Conservation (phyloP, 306 rosid species). For the Cucurbita pepo region DNA sequence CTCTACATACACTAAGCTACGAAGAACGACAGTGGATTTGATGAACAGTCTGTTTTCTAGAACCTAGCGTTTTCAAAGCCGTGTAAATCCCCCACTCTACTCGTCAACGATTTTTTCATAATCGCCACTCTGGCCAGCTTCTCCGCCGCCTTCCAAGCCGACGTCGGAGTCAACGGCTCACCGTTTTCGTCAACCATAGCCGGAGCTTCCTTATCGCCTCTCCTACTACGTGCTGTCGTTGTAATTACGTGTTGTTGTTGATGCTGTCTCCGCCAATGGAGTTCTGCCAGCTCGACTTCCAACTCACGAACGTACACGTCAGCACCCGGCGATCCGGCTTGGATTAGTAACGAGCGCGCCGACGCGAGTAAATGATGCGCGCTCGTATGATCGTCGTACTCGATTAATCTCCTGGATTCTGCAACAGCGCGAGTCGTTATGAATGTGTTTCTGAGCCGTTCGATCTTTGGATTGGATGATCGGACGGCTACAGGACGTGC, state of each 20-base stretch:
- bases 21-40: background rate
- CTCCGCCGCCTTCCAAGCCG: slow-evolving; percentile 80
- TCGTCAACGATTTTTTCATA: slow-evolving; percentile 43
- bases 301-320: slow-evolving; percentile 29
- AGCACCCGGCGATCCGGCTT: slow-evolving; percentile 13
- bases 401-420: slow-evolving; percentile 33
- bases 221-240: slow-evolving; percentile 13
- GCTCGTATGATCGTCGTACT: slow-evolving; percentile 27
- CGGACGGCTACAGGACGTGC: slow-evolving; percentile 19
- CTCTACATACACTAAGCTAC: background rate
- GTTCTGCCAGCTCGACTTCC: slow-evolving; percentile 49
- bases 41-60: slow-evolving; percentile 8
- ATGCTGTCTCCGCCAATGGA: slow-evolving; percentile 40
- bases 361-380: slow-evolving; percentile 52
- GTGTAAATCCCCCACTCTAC: slow-evolving; percentile 58
- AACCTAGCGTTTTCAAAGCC: slow-evolving; percentile 76
- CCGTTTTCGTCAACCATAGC: slow-evolving; percentile 38
- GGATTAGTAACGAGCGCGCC: slow-evolving; percentile 39
- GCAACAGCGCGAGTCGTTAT: slow-evolving; percentile 50
- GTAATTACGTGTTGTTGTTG: background rate
- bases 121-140: slow-evolving; percentile 61
- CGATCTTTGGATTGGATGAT: slow-evolving; percentile 10
- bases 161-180: slow-evolving; percentile 57
- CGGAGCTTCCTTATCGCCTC: slow-evolving; percentile 12
- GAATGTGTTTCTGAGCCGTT: slow-evolving; percentile 35